Percentiles rank a stretch among this genome's conserved stretches.
phyloP scores from a whole-genome alignment of 768 basidiomycete species.

The Kwoniella botswanensis region DNA sequence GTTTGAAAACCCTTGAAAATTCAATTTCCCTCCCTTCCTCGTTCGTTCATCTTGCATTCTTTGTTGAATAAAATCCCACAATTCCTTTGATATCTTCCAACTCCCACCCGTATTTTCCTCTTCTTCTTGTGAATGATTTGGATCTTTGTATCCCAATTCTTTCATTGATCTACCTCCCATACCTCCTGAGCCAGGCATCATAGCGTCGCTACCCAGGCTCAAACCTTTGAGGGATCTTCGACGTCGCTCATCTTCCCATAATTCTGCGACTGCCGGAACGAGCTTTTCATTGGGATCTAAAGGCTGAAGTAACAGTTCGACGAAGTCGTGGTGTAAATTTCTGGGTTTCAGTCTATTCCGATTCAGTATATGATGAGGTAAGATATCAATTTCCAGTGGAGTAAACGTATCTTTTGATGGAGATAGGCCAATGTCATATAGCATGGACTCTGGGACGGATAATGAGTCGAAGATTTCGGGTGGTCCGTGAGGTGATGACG shows the following conservation, averaged over 20 bases:
- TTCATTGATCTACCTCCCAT: conserved; percentile 43
- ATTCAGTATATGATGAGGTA: conserved; percentile 83
- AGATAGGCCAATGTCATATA: conserved; percentile 42
- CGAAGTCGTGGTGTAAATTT: conserved; percentile 69
- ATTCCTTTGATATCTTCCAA: conserved; percentile 65
- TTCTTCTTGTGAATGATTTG: conserved; percentile 50
- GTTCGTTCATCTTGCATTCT: conserved; percentile 65
- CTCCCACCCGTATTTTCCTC: conserved; percentile 68
- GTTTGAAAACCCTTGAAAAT: conserved; percentile 46
- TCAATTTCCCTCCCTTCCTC: conserved; percentile 46
- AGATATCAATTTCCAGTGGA: conserved; percentile 79
- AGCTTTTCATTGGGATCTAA: conserved; percentile 68
- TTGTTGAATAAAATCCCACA: conserved; percentile 73
- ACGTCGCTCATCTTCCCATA: conserved; percentile 94
- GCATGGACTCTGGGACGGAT: conserved; percentile 48
- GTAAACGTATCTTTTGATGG: conserved; percentile 56
- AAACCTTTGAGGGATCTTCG: conserved; percentile 72
- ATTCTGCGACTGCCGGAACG: conserved; percentile 83
- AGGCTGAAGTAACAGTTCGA: conserved; percentile 65
- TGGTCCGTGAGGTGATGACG: conserved; percentile 18
- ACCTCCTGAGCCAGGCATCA: conserved; percentile 72
- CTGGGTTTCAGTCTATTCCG: conserved; percentile 70
- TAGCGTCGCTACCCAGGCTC: conserved; percentile 68
- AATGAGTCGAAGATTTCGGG: conserved; percentile 46
- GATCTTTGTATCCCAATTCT: conserved; percentile 49